Evolutionary conservation across 1,284 basidiomycete species (phyloP).

Genomic region (Lentinula novae-zelandiae): DNA sequence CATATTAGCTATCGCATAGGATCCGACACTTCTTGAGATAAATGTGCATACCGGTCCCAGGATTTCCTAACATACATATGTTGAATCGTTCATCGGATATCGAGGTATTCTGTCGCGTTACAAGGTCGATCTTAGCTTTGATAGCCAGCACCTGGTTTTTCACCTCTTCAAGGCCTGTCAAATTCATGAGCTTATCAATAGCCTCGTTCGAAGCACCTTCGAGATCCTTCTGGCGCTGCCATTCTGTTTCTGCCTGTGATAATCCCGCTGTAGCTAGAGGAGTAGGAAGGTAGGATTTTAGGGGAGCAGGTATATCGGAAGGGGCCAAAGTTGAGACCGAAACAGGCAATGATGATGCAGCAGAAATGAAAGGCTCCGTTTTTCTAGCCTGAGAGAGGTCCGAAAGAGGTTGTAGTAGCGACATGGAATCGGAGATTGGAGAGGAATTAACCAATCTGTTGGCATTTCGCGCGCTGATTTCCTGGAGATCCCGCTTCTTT

Average conservation of each 20-base stretch:
- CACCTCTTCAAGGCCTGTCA: slow-evolving; percentile 56
- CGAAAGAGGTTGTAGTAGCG: not conserved
- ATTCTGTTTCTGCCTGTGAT: slow-evolving; percentile 34
- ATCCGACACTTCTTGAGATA: not conserved
- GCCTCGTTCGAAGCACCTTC: slow-evolving; percentile 42
- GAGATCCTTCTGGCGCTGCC: slow-evolving; percentile 45
- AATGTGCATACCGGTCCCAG: slow-evolving; percentile 49
- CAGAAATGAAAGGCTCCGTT: not conserved
- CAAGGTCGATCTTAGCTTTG: slow-evolving; percentile 47
- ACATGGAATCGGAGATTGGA: not conserved
- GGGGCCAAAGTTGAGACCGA: not conserved
- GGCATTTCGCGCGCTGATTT: slow-evolving; percentile 12
- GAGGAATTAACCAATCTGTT: not conserved
- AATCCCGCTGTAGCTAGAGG: slow-evolving; percentile 2
- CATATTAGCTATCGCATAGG: not conserved
- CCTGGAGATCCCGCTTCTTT: slow-evolving; percentile 30
- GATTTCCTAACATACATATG: slow-evolving; percentile 54
- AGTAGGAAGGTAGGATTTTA: not conserved
- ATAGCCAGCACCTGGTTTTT: slow-evolving; percentile 47
- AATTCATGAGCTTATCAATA: slow-evolving; percentile 53
- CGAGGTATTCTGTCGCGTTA: slow-evolving; percentile 40
- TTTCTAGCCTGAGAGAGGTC: not conserved
- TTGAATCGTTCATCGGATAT: slow-evolving; percentile 53
- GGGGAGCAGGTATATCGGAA: not conserved
- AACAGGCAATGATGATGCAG: not conserved